Base-by-base conservation (phyloP, 495 filamentous ascomycete species). In the Hyaloscypha bicolor region DNA sequence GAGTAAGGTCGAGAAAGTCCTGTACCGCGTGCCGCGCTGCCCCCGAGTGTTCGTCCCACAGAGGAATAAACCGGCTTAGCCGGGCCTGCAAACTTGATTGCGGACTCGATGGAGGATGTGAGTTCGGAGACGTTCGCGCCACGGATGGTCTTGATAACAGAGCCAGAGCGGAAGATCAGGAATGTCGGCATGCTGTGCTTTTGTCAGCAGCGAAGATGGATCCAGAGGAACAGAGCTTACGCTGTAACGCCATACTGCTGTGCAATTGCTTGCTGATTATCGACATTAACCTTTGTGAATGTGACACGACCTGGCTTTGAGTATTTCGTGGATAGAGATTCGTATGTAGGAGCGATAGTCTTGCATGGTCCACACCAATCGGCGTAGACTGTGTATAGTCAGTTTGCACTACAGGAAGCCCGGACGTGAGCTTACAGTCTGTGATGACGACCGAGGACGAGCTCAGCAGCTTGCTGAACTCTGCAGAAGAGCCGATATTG, bases 71-170 rank as follows among this genome's bases (percentile, higher is more conserved):
- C 70, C 1, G 76, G 73, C n/a, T 66, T 66, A 1, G 74, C 70
- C 0, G 77, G 69, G n/a, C 79, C 79, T 3, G 83, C 85, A 11
- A 84, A 77, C 65, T 82, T 82, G 31, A 87, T 89, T 56, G 94
- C 90, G 76, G 90, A 90, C 67, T 90, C 88, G 68, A 98, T 87
- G 1, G 89, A 90, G 60, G 87, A 81, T 68, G 86, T 90, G 22
- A 99, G 85, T 66, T 88, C 86, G 19, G 84, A 79, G 1, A 86
- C 84, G 79, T 97, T 87, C 35, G 94, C 94, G 74, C 95, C 95
- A 66, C 83, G 82, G 65, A 98, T 86, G 33, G 88, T 92, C 55
- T 90, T 82, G 64, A 87, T 85, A 60, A 90, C 86, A 64, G 84
- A 81, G 66, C 90, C 88, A 71, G 87, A 86, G 77, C 94, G 90